phyloP scores from a whole-genome alignment of 371 early-diverging fungal species.

The Globomyces sp. region DNA sequence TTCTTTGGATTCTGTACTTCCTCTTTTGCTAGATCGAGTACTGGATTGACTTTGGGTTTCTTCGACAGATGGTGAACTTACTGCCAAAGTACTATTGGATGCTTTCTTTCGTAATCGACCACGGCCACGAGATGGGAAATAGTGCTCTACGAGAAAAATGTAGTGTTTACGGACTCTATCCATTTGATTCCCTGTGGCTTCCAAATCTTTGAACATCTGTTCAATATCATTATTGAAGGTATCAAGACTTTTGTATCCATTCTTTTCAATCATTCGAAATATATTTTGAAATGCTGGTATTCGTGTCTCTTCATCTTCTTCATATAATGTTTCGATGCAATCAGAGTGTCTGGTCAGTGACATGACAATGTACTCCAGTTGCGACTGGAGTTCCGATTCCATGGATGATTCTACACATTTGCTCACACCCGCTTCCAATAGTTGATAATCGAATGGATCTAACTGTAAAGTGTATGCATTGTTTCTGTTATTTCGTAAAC shows the following conservation, averaged over 20 bases:
- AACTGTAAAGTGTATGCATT: no score
- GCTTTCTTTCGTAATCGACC: background rate
- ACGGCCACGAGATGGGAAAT: conserved; percentile 7
- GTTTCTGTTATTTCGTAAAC: no score
- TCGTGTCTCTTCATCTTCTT: background rate
- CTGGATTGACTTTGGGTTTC: no score
- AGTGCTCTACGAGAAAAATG: background rate
- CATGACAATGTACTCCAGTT: conserved; percentile 12
- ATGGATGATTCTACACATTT: no score
- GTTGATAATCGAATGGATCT: no score
- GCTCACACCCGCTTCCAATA: no score
- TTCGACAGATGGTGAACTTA: no score
- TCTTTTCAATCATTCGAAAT: background rate
- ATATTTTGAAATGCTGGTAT: conserved; percentile 7
- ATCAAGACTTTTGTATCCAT: background rate
- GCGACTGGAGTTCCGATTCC: no score
- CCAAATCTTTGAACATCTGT: conserved; percentile 8
- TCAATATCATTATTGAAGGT: conserved; percentile 9
- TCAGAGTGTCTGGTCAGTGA: conserved; percentile 12
- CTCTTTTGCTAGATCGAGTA: background rate
- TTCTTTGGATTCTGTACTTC: conserved; percentile 2
- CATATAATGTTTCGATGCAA: conserved; percentile 3
- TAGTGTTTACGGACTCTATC: conserved; percentile 4
- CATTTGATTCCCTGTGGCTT: background rate
- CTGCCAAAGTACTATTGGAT: no score